These are phyloP conservation scores for Monosporozyma solicola DNA, from an alignment of 805 yeast genomes.

Conservation along the genomic window DNA sequence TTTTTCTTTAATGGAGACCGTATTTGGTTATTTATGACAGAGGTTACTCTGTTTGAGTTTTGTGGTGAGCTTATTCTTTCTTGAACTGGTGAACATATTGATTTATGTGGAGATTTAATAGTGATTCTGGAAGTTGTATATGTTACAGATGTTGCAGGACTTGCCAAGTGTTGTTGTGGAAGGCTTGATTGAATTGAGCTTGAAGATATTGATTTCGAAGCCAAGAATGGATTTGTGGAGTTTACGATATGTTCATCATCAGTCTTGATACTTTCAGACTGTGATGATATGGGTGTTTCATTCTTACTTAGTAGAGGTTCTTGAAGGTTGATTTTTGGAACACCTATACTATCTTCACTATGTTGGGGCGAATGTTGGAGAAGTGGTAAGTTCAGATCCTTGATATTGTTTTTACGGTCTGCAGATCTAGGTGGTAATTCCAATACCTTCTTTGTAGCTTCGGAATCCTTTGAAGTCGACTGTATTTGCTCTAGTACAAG, in stretches of 20 bases:
- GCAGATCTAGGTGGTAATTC: constrained; percentile 35
- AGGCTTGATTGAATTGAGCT: background rate
- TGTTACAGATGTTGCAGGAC: constrained; percentile 29
- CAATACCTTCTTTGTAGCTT: constrained; percentile 7
- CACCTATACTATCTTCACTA: background rate
- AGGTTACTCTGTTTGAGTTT: constrained; percentile 24
- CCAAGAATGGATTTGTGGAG: background rate
- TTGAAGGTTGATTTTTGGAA: background rate
- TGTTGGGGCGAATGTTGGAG: constrained; percentile 1
- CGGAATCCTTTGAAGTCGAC: background rate
- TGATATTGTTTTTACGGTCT: constrained; percentile 24
- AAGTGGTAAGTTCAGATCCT: constrained; percentile 11
- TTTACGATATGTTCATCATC: background rate
- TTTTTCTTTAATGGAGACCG: constrained; percentile 24
- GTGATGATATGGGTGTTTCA: background rate
- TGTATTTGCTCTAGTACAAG: constrained; percentile 4
- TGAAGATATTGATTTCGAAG: background rate
- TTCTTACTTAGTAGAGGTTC: background rate
- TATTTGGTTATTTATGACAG: constrained; percentile 27
- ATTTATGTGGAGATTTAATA: constrained; percentile 24
- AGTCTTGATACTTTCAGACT: background rate
- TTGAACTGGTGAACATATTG: constrained; percentile 3
- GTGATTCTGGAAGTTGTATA: constrained; percentile 31
- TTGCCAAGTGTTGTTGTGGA: background rate
- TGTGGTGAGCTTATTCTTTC: constrained; percentile 9